Conservation (phyloP, 331 rosid genomes). For the Stylosanthes scabra region DNA sequence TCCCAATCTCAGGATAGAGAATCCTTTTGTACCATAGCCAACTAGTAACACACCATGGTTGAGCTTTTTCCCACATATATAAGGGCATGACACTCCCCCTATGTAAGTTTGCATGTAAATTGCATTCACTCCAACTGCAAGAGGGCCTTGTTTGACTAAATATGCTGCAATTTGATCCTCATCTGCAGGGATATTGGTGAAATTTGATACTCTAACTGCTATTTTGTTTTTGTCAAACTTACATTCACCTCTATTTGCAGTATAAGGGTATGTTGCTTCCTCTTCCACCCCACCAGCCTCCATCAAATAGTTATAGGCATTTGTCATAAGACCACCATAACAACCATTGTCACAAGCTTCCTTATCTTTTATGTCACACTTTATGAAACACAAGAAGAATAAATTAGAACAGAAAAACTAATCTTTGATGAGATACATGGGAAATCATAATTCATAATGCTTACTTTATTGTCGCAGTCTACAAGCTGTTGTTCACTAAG, state of each 20-base stretch:
- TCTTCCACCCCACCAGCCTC: conserved; percentile 89
- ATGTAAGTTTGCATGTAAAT: conserved; percentile 90
- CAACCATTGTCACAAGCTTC: conserved; percentile 74
- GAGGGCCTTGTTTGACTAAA: conserved; percentile 81
- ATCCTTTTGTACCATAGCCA: conserved; percentile 73
- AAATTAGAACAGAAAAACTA: no score
- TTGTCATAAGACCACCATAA: conserved; percentile 91
- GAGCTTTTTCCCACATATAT: conserved; percentile 71
- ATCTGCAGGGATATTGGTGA: conserved; percentile 67
- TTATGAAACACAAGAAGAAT: no score
- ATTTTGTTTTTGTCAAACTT: conserved; percentile 53
- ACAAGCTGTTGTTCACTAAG: conserved; percentile 96
- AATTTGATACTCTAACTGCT: conserved; percentile 67
- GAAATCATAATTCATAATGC: background rate
- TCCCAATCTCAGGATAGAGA: conserved; percentile 67
- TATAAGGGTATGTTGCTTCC: conserved; percentile 73
- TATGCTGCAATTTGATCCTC: conserved; percentile 83
- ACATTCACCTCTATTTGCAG: conserved; percentile 62
- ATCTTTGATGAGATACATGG: no score
- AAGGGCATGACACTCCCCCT: conserved; percentile 92
- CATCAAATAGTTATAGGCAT: conserved; percentile 78
- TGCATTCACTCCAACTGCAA: conserved; percentile 82
- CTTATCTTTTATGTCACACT: conserved; percentile 70
- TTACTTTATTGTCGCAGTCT: conserved; percentile 79
- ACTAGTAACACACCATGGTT: conserved; percentile 85